A percentile compares a stretch with the other conserved stretches of the same genome.
Evolutionary conservation across 2,329 filamentous ascomycete species (phyloP).

Genomic region (Aureobasidium sp.): DNA sequence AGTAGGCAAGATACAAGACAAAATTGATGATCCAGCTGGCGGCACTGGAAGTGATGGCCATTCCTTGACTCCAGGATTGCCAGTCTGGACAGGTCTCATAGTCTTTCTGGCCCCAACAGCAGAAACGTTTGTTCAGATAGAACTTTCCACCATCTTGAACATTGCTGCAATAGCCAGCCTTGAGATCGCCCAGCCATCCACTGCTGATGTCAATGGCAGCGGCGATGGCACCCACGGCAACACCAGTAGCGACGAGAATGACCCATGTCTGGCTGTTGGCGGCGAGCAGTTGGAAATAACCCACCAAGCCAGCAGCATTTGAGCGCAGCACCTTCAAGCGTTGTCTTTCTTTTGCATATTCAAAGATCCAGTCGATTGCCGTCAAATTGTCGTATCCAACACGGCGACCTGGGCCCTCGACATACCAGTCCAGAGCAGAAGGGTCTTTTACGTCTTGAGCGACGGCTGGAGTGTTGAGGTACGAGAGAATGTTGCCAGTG

Average conservation of each 20-base stretch:
- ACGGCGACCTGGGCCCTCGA: constrained; percentile 77
- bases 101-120: constrained; percentile 81
- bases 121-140: constrained; percentile 86
- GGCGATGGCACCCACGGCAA: constrained; percentile 76
- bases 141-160: constrained; percentile 75
- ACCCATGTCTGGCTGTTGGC: constrained; percentile 92
- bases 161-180: constrained; percentile 77
- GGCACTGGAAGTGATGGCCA: constrained; percentile 58
- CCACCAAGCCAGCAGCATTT: constrained; percentile 58
- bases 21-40: constrained; percentile 82
- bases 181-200: constrained; percentile 89
- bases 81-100: constrained; percentile 77
- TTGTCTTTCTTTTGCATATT: constrained; percentile 93
- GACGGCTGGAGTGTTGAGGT: constrained; percentile 32
- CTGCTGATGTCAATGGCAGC: constrained; percentile 84
- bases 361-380: constrained; percentile 99
- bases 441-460: constrained; percentile 37
- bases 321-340: constrained; percentile 62
- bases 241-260: constrained; percentile 75
- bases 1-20: constrained; percentile 76
- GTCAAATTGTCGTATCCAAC: constrained; percentile 95
- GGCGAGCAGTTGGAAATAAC: constrained; percentile 63
- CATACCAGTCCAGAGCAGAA: constrained; percentile 66
- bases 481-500: constrained; percentile 37
- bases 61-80: constrained; percentile 72